Percentiles rank a stretch among this genome's conserved stretches.
Conservation (phyloP, 164 flowering plant genomes). For the Sextonia rubra region DNA sequence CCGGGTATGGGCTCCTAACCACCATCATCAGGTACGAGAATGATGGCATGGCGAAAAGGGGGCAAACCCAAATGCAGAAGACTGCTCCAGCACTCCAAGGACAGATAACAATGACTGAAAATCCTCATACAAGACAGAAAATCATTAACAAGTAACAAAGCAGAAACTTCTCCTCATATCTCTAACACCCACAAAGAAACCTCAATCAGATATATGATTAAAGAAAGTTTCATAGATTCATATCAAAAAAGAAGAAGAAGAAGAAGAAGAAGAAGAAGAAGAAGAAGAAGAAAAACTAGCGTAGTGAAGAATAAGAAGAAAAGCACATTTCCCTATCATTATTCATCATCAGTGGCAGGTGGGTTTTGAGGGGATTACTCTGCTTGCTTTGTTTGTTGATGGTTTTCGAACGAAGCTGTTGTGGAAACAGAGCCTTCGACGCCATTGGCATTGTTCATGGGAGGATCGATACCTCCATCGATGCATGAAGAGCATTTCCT, state of each 20-base stretch:
- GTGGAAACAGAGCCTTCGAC: constrained; percentile 16
- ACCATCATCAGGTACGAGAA: background rate
- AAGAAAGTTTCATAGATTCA: too few relatives aligned
- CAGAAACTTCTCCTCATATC: background rate
- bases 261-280: background rate
- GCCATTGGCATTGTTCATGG: constrained; percentile 6
- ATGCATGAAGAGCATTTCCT: constrained; percentile 65
- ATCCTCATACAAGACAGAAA: background rate
- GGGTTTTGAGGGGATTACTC: constrained; percentile 17
- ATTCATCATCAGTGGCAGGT: constrained; percentile 9
- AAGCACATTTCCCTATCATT: constrained; percentile 18
- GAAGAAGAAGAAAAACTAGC: background rate
- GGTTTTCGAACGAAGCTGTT: constrained; percentile 21
- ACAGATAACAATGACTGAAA: background rate
- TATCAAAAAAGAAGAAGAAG: background rate
- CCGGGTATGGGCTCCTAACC: background rate
- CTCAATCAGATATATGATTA: background rate
- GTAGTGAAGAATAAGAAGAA: background rate
- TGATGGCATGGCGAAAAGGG: background rate
- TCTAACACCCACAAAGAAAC: background rate
- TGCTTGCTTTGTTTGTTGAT: constrained; percentile 20
- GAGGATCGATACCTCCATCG: constrained; percentile 45
- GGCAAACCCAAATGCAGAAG: background rate
- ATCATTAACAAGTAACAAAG: background rate
- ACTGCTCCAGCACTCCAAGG: background rate